Conservation (phyloP, 2,329 filamentous ascomycete species). For the Mycogone perniciosa region DNA sequence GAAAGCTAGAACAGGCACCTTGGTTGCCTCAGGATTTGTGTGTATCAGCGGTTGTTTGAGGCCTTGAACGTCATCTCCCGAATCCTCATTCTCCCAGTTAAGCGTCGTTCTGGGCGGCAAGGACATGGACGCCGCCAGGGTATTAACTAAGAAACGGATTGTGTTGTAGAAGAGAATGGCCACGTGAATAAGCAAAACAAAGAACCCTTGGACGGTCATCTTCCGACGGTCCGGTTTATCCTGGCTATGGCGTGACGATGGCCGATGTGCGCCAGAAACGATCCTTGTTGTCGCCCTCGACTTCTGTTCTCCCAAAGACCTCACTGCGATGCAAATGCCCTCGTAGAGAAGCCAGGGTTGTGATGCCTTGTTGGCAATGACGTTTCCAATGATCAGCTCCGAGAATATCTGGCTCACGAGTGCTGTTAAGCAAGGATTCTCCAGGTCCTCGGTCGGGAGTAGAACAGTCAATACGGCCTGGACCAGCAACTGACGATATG, state of each 20-base stretch:
- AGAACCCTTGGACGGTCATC: constrained; percentile 41
- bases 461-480: constrained; percentile 75
- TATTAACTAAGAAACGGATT: constrained; percentile 59
- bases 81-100: constrained; percentile 11
- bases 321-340: constrained; percentile 65
- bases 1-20: constrained; percentile 68
- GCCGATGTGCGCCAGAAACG: constrained; percentile 12
- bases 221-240: constrained; percentile 14
- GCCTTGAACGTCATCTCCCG: neutral
- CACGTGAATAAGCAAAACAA: constrained; percentile 53
- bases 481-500: constrained; percentile 84
- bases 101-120: constrained; percentile 46
- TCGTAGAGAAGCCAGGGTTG: constrained; percentile 90
- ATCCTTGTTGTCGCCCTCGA: constrained; percentile 14
- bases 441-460: constrained; percentile 84
- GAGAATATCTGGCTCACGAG: constrained; percentile 83
- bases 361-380: constrained; percentile 71
- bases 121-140: constrained; percentile 61
- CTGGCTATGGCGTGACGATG: neutral
- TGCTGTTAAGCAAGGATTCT: constrained; percentile 77
- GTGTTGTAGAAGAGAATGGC: constrained; percentile 51
- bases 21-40: constrained; percentile 19
- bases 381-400: constrained; percentile 80
- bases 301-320: constrained; percentile 30
- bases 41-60: constrained; percentile 2